Percentiles rank a stretch among this genome's conserved stretches.
Conservation (phyloP, 371 early-diverging fungal species). For the Parasitella parasitica region DNA sequence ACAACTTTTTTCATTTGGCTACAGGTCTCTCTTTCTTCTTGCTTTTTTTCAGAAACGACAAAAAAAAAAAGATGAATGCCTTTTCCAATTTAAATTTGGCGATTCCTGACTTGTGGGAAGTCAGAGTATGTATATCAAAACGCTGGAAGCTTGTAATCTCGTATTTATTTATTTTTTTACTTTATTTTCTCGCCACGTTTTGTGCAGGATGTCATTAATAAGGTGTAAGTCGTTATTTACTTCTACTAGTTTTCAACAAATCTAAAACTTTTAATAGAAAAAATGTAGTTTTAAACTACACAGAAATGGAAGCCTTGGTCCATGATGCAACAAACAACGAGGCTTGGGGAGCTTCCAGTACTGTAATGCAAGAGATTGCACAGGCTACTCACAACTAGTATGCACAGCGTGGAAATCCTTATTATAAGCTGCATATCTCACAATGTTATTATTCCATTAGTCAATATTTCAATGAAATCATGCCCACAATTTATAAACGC, state of each 20-base stretch:
- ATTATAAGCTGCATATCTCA: neutral
- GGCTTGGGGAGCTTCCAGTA: slow-evolving; percentile 91
- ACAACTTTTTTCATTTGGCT: neutral
- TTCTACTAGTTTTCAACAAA: neutral
- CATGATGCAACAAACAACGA: slow-evolving; percentile 85
- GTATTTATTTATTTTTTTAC: neutral
- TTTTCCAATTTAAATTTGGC: slow-evolving; percentile 37
- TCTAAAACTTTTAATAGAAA: slow-evolving; percentile 32
- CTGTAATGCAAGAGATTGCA: slow-evolving; percentile 88
- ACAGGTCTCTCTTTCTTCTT: neutral
- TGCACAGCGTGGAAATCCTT: slow-evolving; percentile 11
- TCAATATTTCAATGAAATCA: slow-evolving; percentile 89
- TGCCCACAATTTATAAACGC: slow-evolving; percentile 87
- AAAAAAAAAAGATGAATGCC: slow-evolving; percentile 32
- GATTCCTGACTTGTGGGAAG: slow-evolving; percentile 58
- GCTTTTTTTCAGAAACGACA: neutral
- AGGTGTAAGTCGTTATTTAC: slow-evolving; percentile 45
- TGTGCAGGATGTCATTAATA: slow-evolving; percentile 63
- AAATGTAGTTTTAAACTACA: slow-evolving; percentile 80
- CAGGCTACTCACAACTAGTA: slow-evolving; percentile 83
- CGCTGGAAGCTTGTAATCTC: neutral
- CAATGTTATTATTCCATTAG: slow-evolving; percentile 34
- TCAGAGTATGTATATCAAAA: slow-evolving; percentile 30
- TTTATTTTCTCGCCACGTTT: neutral
- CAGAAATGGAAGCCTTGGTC: slow-evolving; percentile 88